phyloP scores from a whole-genome alignment of 805 yeast species.

The Wickerhamiella cacticola region DNA sequence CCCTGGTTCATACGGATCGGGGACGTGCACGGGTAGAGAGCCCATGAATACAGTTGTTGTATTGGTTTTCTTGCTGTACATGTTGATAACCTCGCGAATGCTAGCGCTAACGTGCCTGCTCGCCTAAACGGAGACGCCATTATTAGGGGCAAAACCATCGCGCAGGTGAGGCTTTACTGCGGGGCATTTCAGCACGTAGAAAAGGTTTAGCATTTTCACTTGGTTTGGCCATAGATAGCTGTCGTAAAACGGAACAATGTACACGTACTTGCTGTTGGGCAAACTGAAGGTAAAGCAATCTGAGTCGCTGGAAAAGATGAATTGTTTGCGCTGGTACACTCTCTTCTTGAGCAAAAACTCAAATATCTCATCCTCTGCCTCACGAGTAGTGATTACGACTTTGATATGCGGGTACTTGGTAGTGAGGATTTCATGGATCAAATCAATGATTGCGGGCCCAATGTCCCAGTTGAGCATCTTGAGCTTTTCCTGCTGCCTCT shows the following conservation, averaged over 20 bases:
- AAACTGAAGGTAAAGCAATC: slow-evolving; percentile 6
- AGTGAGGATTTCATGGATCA: slow-evolving; percentile 2
- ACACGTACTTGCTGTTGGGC: neutral
- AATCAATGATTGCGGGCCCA: neutral
- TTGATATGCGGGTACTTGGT: neutral
- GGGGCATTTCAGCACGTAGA: neutral
- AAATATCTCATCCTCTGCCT: slow-evolving; percentile 10
- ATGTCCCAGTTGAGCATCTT: neutral
- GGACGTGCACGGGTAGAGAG: neutral
- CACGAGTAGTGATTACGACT: slow-evolving; percentile 4
- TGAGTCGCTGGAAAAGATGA: slow-evolving; percentile 9
- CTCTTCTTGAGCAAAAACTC: neutral
- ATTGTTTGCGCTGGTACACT: neutral
- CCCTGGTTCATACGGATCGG: neutral
- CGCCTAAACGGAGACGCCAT: neutral
- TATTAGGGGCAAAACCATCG: neutral
- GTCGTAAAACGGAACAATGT: slow-evolving; percentile 1
- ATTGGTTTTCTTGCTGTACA: neutral
- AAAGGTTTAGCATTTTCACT: neutral
- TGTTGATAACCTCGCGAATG: neutral
- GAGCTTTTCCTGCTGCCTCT: neutral
- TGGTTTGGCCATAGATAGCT: neutral
- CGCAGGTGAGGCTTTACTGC: neutral
- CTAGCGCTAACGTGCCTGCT: neutral
- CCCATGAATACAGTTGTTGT: neutral